A percentile compares a stretch with the other conserved stretches of the same genome.
Evolutionary conservation across 2,329 filamentous ascomycete genomes (phyloP).

Genomic region (Fonsecaea erecta): DNA sequence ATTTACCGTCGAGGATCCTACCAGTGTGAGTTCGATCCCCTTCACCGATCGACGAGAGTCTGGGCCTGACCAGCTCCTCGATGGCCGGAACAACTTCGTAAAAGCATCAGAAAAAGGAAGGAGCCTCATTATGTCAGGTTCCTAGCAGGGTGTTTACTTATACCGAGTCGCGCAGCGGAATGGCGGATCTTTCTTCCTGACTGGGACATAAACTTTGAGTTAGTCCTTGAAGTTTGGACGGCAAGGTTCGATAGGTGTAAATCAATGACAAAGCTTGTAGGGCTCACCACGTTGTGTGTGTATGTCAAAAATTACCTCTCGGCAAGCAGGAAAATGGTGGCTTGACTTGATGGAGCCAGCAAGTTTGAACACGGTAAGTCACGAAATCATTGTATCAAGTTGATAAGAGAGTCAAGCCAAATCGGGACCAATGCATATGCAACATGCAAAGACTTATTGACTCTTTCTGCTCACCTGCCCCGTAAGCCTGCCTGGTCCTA

Average conservation of each 20-base stretch:
- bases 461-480: background rate
- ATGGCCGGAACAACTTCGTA: too few relatives aligned
- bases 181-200: background rate
- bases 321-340: background rate
- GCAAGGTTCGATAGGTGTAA: background rate
- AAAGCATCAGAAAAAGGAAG: too few relatives aligned
- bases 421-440: background rate
- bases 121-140: too few relatives aligned
- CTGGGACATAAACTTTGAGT: background rate
- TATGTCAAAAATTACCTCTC: background rate
- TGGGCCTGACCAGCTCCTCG: too few relatives aligned
- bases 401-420: background rate
- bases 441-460: background rate
- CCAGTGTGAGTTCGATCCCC: too few relatives aligned
- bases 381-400: background rate
- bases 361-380: background rate
- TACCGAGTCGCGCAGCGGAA: background rate
- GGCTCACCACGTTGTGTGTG: background rate
- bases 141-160: too few relatives aligned
- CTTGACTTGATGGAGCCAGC: background rate
- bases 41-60: too few relatives aligned
- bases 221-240: background rate
- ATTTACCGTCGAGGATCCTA: too few relatives aligned
- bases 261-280: background rate
- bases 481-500: slow-evolving; percentile 9